Evolutionary conservation across 2,329 filamentous ascomycete genomes (phyloP).

Genomic region (Taxawa tesnikishii): DNA sequence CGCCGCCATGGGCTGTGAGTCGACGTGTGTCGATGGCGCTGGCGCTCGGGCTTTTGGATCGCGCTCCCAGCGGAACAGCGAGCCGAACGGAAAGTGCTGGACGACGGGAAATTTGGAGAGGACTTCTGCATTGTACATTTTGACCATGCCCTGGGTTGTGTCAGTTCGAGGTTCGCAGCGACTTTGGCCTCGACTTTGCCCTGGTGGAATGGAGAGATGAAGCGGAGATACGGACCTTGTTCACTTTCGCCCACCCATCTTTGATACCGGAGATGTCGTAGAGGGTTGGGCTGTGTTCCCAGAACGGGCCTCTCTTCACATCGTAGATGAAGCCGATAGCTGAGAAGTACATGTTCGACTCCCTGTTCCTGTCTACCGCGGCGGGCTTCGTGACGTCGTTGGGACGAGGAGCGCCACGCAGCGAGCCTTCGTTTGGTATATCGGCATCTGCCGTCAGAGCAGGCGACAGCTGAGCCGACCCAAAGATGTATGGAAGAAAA

Average conservation of each 20-base stretch:
- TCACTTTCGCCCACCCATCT: conserved; percentile 93
- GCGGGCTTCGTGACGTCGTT: conserved; percentile 44
- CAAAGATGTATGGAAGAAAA: conserved; percentile 89
- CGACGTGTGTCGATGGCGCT: conserved; percentile 13
- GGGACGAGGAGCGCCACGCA: conserved; percentile 55
- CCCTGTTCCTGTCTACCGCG: conserved; percentile 27
- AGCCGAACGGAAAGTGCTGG: conserved; percentile 62
- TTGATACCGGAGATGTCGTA: conserved; percentile 89
- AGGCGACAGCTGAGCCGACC: conserved; percentile 77
- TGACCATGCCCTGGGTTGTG: conserved; percentile 70
- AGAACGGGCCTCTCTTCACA: conserved; percentile 92
- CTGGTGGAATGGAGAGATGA: not conserved
- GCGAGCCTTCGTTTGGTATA: conserved; percentile 69
- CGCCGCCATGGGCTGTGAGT: conserved; percentile 15
- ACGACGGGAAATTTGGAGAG: conserved; percentile 94
- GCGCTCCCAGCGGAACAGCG: conserved; percentile 35
- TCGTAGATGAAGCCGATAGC: conserved; percentile 96
- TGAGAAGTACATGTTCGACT: conserved; percentile 68
- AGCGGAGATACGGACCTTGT: conserved; percentile 33
- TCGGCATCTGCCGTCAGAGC: conserved; percentile 27
- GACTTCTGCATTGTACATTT: conserved; percentile 98
- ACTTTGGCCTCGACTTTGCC: too few species aligned
- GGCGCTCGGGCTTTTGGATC: conserved; percentile 26
- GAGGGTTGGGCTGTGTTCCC: conserved; percentile 83
- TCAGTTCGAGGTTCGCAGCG: too few species aligned